These are phyloP conservation scores for Fusarium neocosmosporiellum DNA, from an alignment of 2,329 filamentous ascomycete species.

Conservation along the genomic window DNA sequence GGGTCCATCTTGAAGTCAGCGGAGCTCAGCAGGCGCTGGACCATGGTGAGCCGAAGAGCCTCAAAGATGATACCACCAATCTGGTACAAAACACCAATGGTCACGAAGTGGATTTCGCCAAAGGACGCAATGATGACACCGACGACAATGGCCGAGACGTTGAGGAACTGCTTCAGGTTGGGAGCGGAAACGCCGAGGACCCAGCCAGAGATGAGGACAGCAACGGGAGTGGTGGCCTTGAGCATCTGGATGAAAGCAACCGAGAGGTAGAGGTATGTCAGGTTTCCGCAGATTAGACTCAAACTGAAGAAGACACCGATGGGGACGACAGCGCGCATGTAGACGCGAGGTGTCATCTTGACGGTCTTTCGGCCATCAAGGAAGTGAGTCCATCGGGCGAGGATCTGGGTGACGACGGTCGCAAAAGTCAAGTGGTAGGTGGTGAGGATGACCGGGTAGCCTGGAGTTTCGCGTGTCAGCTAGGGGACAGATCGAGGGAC, in stretches of 20 bases:
- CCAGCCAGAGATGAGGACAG: conserved; percentile 92
- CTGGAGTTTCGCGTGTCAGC: conserved; percentile 53
- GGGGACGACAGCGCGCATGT: conserved; percentile 91
- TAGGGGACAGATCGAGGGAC: conserved; percentile 1
- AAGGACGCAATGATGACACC: conserved; percentile 95
- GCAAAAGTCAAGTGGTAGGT: conserved; percentile 97
- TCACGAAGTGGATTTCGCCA: conserved; percentile 93
- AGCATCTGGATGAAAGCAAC: conserved; percentile 99
- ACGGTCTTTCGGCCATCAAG: conserved; percentile 96
- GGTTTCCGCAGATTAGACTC: conserved; percentile 95
- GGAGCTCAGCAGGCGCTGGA: conserved; percentile 83
- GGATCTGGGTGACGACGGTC: conserved; percentile 91
- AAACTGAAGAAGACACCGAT: conserved; percentile 97
- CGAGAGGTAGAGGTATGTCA: conserved; percentile 94
- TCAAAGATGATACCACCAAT: conserved; percentile 83
- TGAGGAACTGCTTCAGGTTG: conserved; percentile 87
- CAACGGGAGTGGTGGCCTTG: conserved; percentile 97
- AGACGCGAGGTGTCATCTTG: conserved; percentile 96
- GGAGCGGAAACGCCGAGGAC: conserved; percentile 84
- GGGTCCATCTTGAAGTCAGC: conserved; percentile 94
- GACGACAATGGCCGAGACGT: conserved; percentile 93
- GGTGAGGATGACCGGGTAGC: conserved; percentile 83
- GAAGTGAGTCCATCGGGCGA: conserved; percentile 88
- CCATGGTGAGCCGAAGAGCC: conserved; percentile 84
- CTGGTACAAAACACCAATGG: conserved; percentile 83